These are phyloP conservation scores for Halophytophthora polymorphica DNA, from an alignment of 352 stramenopile species.

Conservation along the genomic window DNA sequence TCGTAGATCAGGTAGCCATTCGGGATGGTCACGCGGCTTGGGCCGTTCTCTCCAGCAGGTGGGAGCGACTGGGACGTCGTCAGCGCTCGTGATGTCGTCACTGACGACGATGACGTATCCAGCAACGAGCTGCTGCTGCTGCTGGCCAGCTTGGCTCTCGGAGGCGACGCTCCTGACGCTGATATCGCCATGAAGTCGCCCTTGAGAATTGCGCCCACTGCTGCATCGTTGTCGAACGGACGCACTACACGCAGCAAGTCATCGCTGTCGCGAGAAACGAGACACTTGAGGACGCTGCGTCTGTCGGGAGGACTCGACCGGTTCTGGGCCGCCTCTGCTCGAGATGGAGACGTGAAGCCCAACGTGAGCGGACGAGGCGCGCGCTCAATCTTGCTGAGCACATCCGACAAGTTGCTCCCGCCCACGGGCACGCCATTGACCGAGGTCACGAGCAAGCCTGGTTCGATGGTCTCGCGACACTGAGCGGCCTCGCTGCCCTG, in stretches of 20 bases:
- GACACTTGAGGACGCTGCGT: slow-evolving; percentile 47
- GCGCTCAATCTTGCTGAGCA: slow-evolving; percentile 49
- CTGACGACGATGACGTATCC: slow-evolving; percentile 3
- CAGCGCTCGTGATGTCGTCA: neutral
- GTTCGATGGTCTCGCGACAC: slow-evolving; percentile 34
- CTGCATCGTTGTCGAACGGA: slow-evolving; percentile 45
- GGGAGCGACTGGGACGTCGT: slow-evolving; percentile 10
- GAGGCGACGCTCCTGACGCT: slow-evolving; percentile 6
- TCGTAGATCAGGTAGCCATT: slow-evolving; percentile 62
- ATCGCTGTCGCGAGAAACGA: slow-evolving; percentile 43
- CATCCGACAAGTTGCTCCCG: slow-evolving; percentile 41
- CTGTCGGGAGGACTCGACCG: slow-evolving; percentile 45
- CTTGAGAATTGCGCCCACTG: slow-evolving; percentile 50
- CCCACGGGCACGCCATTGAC: slow-evolving; percentile 52
- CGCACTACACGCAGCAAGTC: slow-evolving; percentile 42
- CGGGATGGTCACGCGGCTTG: slow-evolving; percentile 34
- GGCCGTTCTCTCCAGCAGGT: neutral
- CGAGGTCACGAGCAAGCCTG: slow-evolving; percentile 58
- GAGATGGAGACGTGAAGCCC: slow-evolving; percentile 46
- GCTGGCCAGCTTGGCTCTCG: slow-evolving; percentile 9
- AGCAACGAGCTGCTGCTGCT: slow-evolving; percentile 17
- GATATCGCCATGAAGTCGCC: slow-evolving; percentile 32
- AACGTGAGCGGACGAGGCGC: slow-evolving; percentile 46
- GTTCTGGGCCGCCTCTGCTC: slow-evolving; percentile 19
- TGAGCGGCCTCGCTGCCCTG: slow-evolving; percentile 54